phyloP scores from a whole-genome alignment of 257 asterid species.

The Jacaranda copaia region DNA sequence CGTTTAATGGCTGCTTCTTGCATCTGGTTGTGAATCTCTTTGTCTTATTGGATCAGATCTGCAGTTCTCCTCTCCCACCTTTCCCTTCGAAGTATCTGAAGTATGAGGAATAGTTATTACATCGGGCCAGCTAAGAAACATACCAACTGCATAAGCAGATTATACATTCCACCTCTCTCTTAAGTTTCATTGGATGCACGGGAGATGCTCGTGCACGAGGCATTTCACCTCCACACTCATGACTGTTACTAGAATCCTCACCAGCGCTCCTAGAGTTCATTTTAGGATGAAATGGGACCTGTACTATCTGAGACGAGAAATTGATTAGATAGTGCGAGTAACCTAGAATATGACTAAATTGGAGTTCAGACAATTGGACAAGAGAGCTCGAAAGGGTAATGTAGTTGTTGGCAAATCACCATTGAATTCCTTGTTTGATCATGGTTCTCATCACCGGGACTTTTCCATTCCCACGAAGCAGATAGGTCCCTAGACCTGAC shows the following conservation, averaged over 20 bases:
- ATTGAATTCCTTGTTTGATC: constrained; percentile 50
- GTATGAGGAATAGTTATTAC: constrained; percentile 33
- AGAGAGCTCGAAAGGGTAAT: constrained; percentile 30
- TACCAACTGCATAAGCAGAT: constrained; percentile 21
- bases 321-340: constrained; percentile 26
- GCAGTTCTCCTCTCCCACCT: constrained; percentile 79
- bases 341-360: constrained; percentile 33
- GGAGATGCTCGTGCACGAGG: constrained; percentile 42
- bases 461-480: constrained; percentile 90
- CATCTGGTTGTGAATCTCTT: constrained; percentile 65
- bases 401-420: constrained; percentile 47
- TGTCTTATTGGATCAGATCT: constrained; percentile 70
- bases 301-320: constrained; percentile 53
- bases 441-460: constrained; percentile 56
- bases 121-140: constrained; percentile 21
- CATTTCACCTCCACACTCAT: constrained; percentile 43
- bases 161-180: constrained; percentile 71
- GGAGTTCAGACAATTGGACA: constrained; percentile 31
- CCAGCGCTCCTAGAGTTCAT: constrained; percentile 37
- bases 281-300: constrained; percentile 44
- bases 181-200: constrained; percentile 78
- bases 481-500: constrained; percentile 79
- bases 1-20: constrained; percentile 82
- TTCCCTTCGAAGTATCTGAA: constrained; percentile 72
- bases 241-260: constrained; percentile 43